Conservation (phyloP, 805 yeast species). For the Ogataea neopini region DNA sequence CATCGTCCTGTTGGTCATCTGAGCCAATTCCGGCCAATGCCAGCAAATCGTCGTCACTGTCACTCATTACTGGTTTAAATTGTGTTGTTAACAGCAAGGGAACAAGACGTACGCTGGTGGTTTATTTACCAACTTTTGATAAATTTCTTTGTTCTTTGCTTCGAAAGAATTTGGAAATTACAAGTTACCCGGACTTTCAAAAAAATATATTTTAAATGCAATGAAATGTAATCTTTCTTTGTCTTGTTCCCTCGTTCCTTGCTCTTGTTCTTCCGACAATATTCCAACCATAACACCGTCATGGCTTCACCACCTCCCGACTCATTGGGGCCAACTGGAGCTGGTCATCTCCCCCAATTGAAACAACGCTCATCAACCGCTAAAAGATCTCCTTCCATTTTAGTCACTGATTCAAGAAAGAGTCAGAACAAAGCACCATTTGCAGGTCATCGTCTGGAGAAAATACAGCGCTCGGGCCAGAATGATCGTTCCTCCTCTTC, state of each 20-base stretch:
- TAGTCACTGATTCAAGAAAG: slow-evolving; percentile 86
- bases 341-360: not conserved
- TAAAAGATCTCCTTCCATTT: slow-evolving; percentile 87
- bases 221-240: not conserved
- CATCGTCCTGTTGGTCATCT: slow-evolving; percentile 41
- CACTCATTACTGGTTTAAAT: too few species aligned
- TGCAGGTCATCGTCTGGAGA: slow-evolving; percentile 57
- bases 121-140: too few species aligned
- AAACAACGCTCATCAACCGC: slow-evolving; percentile 47
- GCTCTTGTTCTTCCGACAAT: not conserved
- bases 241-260: not conserved
- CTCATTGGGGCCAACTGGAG: too few species aligned
- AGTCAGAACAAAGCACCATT: slow-evolving; percentile 65
- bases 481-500: slow-evolving; percentile 20
- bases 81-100: too few species aligned
- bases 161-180: not conserved
- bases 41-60: slow-evolving; percentile 90
- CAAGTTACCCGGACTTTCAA: not conserved
- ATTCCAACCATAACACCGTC: not conserved
- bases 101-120: too few species aligned
- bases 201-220: not conserved
- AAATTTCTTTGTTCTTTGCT: not conserved
- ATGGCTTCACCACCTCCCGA: too few species aligned
- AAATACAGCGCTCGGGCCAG: slow-evolving; percentile 20
- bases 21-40: slow-evolving; percentile 88